These are phyloP conservation scores for Colletotrichum siamense DNA, from an alignment of 2,329 filamentous ascomycete genomes.

Conservation along the genomic window DNA sequence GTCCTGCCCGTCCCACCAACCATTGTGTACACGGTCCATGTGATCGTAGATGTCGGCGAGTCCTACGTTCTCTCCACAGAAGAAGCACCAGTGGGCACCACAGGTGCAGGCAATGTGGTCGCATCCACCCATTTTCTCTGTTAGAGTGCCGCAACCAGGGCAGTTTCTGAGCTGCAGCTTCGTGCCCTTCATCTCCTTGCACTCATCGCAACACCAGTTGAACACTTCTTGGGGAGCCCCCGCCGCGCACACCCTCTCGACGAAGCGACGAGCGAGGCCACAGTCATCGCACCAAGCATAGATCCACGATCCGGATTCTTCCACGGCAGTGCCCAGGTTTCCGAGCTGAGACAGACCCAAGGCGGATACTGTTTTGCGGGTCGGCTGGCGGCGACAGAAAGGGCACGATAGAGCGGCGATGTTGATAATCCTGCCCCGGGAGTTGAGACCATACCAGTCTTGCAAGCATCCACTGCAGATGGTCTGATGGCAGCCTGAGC, in stretches of 20 bases:
- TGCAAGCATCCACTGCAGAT: conserved; percentile 46
- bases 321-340: conserved; percentile 42
- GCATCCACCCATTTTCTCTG: conserved; percentile 42
- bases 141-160: conserved; percentile 40
- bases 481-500: conserved; percentile 46
- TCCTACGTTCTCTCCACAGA: conserved; percentile 35
- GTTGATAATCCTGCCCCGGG: conserved; percentile 48
- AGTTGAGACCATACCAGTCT: conserved; percentile 54
- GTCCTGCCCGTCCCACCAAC: conserved; percentile 27
- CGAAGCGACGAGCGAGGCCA: conserved; percentile 43
- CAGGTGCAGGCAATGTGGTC: conserved; percentile 45
- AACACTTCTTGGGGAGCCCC: conserved; percentile 41
- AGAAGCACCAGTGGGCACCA: conserved; percentile 45
- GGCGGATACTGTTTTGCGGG: conserved; percentile 38
- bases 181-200: conserved; percentile 26
- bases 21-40: conserved; percentile 37
- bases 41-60: conserved; percentile 39
- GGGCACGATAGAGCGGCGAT: conserved; percentile 53
- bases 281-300: conserved; percentile 55
- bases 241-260: conserved; percentile 48
- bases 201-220: conserved; percentile 48
- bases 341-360: conserved; percentile 43
- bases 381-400: conserved; percentile 52
- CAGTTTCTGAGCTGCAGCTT: conserved; percentile 32
- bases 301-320: conserved; percentile 47